Conservation (phyloP, 345 rosid genomes). For the Salix viminalis region DNA sequence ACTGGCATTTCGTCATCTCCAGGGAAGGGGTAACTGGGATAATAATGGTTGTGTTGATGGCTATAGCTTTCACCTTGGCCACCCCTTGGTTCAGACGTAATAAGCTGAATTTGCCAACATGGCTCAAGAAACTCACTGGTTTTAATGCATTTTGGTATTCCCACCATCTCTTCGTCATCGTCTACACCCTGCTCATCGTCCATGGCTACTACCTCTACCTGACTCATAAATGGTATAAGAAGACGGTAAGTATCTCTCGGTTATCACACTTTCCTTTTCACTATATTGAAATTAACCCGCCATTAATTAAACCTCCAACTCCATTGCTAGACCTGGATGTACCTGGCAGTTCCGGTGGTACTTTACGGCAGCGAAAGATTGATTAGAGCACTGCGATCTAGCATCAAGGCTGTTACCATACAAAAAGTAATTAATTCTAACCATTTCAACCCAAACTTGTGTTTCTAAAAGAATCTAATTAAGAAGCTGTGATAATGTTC, state of each 20-base stretch:
- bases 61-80: conserved; percentile 72
- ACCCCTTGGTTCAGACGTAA: conserved; percentile 68
- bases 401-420: conserved; percentile 58
- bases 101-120: conserved; percentile 49
- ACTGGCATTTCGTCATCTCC: conserved; percentile 63
- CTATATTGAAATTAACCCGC: not conserved
- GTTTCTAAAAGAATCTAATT: not conserved
- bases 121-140: conserved; percentile 66
- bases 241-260: conserved; percentile 42
- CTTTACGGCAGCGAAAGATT: conserved; percentile 61
- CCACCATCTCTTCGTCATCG: conserved; percentile 70
- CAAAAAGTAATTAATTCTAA: conserved; percentile 40
- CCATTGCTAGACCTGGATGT: conserved; percentile 70
- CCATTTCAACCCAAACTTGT: not conserved
- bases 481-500: not conserved
- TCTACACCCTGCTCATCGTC: conserved; percentile 58
- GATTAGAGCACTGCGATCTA: conserved; percentile 63
- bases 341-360: conserved; percentile 52
- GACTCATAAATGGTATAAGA: conserved; percentile 51
- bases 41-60: conserved; percentile 60
- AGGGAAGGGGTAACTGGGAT: conserved; percentile 67
- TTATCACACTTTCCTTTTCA: not conserved
- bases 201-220: conserved; percentile 66
- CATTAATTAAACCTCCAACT: not conserved
- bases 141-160: conserved; percentile 91